Conservation (phyloP, 306 rosid genomes). For the Neltuma alba region DNA sequence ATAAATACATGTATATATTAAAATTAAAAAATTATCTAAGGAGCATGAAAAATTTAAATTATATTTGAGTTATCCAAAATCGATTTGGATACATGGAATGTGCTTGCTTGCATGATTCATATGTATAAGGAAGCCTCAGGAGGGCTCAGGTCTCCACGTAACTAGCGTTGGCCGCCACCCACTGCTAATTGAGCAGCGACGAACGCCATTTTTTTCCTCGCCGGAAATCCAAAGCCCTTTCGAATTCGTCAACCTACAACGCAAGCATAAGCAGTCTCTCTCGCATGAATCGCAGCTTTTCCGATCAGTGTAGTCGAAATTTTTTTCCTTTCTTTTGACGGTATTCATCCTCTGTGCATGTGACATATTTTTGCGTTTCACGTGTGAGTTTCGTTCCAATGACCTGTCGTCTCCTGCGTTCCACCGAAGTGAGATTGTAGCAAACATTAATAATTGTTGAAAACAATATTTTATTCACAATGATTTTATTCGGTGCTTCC, state of each 20-base stretch:
- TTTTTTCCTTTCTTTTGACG: not conserved
- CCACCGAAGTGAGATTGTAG: not conserved
- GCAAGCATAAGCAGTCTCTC: not conserved
- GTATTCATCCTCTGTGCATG: slow-evolving; percentile 27
- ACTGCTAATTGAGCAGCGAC: not conserved
- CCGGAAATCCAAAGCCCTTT: not conserved
- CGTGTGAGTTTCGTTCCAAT: not conserved
- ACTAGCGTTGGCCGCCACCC: not conserved
- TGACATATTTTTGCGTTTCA: not conserved
- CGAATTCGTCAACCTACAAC: not conserved
- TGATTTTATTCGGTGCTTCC: not conserved
- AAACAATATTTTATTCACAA: not conserved
- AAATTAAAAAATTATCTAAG: too few relatives aligned
- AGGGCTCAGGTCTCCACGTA: not conserved
- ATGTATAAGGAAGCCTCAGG: not conserved
- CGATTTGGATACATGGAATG: too few relatives aligned
- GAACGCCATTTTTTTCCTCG: not conserved
- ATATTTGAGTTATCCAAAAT: too few relatives aligned
- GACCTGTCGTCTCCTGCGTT: slow-evolving; percentile 11
- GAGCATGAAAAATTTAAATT: too few relatives aligned
- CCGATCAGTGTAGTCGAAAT: not conserved
- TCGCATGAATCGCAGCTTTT: not conserved
- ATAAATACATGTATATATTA: too few relatives aligned
- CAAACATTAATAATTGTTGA: not conserved
- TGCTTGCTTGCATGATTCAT: too few relatives aligned